Conservation (phyloP, 1,139 yeast genomes). For the Diutina mesorugosa region DNA sequence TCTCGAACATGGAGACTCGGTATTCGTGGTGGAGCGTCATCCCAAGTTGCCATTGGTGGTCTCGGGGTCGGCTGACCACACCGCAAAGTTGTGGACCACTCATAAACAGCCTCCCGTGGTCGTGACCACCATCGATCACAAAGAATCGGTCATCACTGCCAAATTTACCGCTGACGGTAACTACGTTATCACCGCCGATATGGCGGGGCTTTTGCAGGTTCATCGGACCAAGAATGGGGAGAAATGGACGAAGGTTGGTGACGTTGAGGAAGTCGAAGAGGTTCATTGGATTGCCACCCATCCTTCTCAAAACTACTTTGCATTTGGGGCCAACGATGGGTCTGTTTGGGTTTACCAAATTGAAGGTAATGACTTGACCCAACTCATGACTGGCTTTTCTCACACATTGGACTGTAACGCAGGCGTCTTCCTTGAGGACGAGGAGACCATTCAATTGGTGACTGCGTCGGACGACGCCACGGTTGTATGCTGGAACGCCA, state of each 20-base stretch:
- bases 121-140: conserved; percentile 66
- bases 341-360: conserved; percentile 89
- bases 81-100: conserved; percentile 85
- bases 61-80: conserved; percentile 85
- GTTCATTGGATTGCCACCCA: conserved; percentile 65
- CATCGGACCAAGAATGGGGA: conserved; percentile 69
- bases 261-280: conserved; percentile 78
- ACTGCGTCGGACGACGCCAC: conserved; percentile 85
- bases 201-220: conserved; percentile 78
- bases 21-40: conserved; percentile 66
- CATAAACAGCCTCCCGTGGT: conserved; percentile 73
- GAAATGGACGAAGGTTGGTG: conserved; percentile 61
- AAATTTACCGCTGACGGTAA: conserved; percentile 77
- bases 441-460: conserved; percentile 43
- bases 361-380: conserved; percentile 39
- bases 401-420: conserved; percentile 71
- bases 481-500: conserved; percentile 83
- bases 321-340: conserved; percentile 91
- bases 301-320: conserved; percentile 61
- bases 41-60: conserved; percentile 71
- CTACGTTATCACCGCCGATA: conserved; percentile 78
- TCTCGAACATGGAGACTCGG: conserved; percentile 83
- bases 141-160: conserved; percentile 78
- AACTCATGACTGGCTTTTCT: conserved; percentile 67
- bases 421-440: conserved; percentile 61